Evolutionary conservation across 441 rosid species (phyloP).

Genomic region (Gossypium lobatum): DNA sequence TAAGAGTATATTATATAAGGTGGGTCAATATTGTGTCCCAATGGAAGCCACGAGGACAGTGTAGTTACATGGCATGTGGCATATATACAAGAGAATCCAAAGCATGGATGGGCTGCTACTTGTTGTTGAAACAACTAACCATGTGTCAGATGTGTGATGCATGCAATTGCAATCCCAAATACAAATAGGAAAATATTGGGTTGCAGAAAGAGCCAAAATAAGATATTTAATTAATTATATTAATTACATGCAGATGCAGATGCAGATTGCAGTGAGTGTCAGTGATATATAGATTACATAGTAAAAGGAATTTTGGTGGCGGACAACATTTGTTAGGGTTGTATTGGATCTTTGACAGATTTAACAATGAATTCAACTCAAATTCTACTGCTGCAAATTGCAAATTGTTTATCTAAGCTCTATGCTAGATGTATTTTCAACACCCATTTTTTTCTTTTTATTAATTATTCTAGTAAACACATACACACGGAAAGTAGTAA

Average conservation of each 20-base stretch:
- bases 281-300: not conserved
- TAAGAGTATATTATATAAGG: not conserved
- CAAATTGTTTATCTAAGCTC: no score
- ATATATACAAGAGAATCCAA: not conserved
- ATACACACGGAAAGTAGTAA: no score
- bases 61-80: not conserved
- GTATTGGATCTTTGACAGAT: not conserved
- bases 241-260: not conserved
- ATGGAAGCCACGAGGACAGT: not conserved
- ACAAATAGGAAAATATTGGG: not conserved
- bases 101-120: not conserved
- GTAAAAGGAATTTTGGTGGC: not conserved
- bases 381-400: no score
- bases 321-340: not conserved
- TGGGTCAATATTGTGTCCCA: not conserved
- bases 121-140: not conserved
- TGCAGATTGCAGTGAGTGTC: not conserved
- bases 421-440: no score
- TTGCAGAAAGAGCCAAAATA: not conserved
- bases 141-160: constrained; percentile 1
- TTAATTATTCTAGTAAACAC: no score
- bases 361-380: no score
- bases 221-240: not conserved
- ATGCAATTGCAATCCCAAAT: constrained; percentile 7
- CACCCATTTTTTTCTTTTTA: no score